These are phyloP conservation scores for Vitis hybrid DNA, from an alignment of 177 flowering plant species.

Conservation along the genomic window DNA sequence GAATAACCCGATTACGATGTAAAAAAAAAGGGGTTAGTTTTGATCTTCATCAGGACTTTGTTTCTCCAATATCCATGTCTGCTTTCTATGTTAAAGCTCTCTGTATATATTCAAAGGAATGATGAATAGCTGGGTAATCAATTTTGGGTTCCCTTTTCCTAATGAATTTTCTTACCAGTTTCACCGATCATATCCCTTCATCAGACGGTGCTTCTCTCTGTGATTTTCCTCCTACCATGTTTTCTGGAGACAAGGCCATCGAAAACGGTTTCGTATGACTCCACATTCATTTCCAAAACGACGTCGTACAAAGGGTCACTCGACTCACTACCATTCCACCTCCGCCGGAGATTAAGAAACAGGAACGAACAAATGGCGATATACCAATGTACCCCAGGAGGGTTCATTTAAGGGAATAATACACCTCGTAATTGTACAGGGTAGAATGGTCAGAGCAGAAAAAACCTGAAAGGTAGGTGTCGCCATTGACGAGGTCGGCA, in stretches of 20 bases:
- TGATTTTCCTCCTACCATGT: too few relatives aligned
- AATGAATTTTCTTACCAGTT: too few relatives aligned
- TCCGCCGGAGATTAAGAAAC: too few relatives aligned
- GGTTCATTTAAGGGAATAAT: background rate
- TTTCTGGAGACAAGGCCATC: too few relatives aligned
- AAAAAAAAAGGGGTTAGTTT: conserved; percentile 20
- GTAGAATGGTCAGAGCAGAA: background rate
- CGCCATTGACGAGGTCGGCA: conserved; percentile 18
- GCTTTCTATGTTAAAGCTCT: background rate
- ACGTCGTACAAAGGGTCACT: too few relatives aligned
- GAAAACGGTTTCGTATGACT: too few relatives aligned
- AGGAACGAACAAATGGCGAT: too few relatives aligned
- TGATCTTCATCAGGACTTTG: background rate
- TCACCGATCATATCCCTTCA: too few relatives aligned
- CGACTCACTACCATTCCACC: too few relatives aligned
- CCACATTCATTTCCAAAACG: too few relatives aligned
- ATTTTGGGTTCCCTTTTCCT: too few relatives aligned
- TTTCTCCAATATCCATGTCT: background rate
- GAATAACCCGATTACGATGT: conserved; percentile 11
- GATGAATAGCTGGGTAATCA: background rate
- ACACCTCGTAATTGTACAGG: background rate
- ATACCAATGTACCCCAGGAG: background rate
- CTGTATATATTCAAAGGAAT: background rate
- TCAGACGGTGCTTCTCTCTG: too few relatives aligned
- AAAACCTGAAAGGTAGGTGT: background rate